Percentiles rank a stretch among this genome's conserved stretches.
Evolutionary conservation across 176 grass and related monocot genomes (phyloP).

Genomic region (Triticum turgidum): DNA sequence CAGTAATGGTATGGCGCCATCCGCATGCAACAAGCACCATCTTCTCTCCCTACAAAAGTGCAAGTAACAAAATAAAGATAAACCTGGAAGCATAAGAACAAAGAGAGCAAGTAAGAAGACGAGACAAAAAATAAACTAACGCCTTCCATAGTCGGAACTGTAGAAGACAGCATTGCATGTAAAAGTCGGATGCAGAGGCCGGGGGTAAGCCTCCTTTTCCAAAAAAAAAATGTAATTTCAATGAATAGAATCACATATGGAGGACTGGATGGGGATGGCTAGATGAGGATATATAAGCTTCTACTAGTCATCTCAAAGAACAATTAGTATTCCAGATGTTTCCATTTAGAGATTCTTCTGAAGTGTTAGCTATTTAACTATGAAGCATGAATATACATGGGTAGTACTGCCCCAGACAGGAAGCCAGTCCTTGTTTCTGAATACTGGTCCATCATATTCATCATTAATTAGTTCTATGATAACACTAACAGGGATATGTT

Average conservation of each 20-base stretch:
- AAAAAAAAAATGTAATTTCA: not conserved
- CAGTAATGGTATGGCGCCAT: conserved; percentile 95
- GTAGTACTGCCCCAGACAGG: not conserved
- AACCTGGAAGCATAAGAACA: not conserved
- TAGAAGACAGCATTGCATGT: not conserved
- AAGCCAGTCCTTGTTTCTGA: not conserved
- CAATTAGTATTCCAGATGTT: not conserved
- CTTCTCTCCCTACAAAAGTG: conserved; percentile 63
- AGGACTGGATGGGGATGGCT: conserved; percentile 6
- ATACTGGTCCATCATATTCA: not conserved
- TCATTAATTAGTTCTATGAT: not conserved
- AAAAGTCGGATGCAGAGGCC: too few species aligned
- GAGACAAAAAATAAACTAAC: not conserved
- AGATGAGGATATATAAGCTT: not conserved
- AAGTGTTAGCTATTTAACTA: conserved; percentile 1
- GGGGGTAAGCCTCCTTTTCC: too few species aligned
- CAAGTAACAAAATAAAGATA: conserved; percentile 19
- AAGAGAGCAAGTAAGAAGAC: conserved; percentile 15
- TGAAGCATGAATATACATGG: conserved; percentile 1
- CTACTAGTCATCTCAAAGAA: not conserved
- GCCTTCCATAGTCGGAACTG: not conserved
- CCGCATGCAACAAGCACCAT: conserved; percentile 97
- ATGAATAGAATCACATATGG: not conserved
- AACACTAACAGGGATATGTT: not conserved
- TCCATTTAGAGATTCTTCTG: not conserved